Evolutionary conservation across 1,139 yeast species (phyloP).

Genomic region (Debaryomyces udenii): DNA sequence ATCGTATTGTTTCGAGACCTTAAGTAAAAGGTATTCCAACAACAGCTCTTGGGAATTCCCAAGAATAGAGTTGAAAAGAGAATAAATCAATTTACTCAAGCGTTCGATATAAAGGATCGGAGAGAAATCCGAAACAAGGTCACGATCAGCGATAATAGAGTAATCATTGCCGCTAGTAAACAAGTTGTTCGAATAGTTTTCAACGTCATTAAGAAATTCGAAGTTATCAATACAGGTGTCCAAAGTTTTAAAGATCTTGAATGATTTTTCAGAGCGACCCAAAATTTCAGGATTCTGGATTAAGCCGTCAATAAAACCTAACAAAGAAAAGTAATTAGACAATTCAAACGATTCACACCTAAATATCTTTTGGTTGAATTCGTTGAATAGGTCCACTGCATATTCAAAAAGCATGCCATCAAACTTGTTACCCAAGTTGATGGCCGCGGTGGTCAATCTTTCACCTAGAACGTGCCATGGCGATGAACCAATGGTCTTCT

Average conservation of each 20-base stretch:
- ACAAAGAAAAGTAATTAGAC: conserved; percentile 45
- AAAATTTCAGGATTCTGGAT: conserved; percentile 38
- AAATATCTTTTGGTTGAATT: conserved; percentile 31
- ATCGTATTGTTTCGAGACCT: conserved; percentile 28
- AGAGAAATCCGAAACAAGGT: conserved; percentile 34
- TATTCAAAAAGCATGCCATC: conserved; percentile 28
- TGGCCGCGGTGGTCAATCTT: conserved; percentile 40
- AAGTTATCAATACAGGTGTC: conserved; percentile 44
- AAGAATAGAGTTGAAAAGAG: conserved; percentile 35
- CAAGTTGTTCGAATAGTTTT: conserved; percentile 33
- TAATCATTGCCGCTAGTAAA: conserved; percentile 27
- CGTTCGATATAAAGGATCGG: conserved; percentile 52
- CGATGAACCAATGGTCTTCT: conserved; percentile 28
- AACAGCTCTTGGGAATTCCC: conserved; percentile 27
- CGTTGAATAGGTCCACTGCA: conserved; percentile 34
- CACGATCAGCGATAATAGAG: conserved; percentile 31
- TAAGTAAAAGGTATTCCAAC: conserved; percentile 33
- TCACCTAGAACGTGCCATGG: conserved; percentile 44
- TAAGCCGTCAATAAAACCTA: conserved; percentile 52
- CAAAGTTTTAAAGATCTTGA: conserved; percentile 37
- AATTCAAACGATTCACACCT: conserved; percentile 26
- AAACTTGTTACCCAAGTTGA: conserved; percentile 39
- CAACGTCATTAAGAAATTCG: conserved; percentile 45
- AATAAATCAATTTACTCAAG: conserved; percentile 42
- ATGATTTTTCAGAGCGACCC: conserved; percentile 27